A percentile compares a stretch with the other conserved stretches of the same genome.
Evolutionary conservation across 352 stramenopile genomes (phyloP).

Genomic region (Globisporangium cederbergense): DNA sequence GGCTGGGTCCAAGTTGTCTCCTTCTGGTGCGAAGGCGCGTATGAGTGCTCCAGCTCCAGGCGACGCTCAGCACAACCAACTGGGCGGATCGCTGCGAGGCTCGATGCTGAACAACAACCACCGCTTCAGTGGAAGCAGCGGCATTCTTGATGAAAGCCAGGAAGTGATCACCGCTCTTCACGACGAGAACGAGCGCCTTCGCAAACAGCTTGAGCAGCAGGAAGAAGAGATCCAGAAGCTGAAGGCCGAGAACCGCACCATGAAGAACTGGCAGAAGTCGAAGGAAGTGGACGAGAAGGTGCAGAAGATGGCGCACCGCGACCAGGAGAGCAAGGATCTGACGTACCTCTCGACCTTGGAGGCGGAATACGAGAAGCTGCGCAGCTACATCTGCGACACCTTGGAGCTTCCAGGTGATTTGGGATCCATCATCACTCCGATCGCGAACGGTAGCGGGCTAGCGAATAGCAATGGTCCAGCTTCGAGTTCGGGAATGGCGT

Average conservation of each 20-base stretch:
- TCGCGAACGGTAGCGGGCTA: slow-evolving; percentile 20
- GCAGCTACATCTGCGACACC: slow-evolving; percentile 71
- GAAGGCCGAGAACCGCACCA: slow-evolving; percentile 71
- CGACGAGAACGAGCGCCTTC: slow-evolving; percentile 78
- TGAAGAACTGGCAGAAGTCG: slow-evolving; percentile 83
- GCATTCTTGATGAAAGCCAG: slow-evolving; percentile 81
- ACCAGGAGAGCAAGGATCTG: slow-evolving; percentile 84
- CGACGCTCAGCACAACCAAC: slow-evolving; percentile 7
- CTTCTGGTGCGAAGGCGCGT: slow-evolving; percentile 30
- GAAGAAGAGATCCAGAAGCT: slow-evolving; percentile 74
- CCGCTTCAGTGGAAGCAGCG: slow-evolving; percentile 62
- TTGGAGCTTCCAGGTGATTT: slow-evolving; percentile 71
- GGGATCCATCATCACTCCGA: slow-evolving; percentile 18
- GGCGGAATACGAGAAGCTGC: slow-evolving; percentile 81
- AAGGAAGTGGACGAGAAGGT: slow-evolving; percentile 87
- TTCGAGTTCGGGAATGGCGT: neutral
- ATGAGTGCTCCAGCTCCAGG: slow-evolving; percentile 18
- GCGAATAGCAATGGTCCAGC: neutral
- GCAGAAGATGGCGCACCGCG: slow-evolving; percentile 79
- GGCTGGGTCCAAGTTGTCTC: slow-evolving; percentile 36
- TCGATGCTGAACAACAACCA: slow-evolving; percentile 50
- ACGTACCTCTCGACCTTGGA: slow-evolving; percentile 80
- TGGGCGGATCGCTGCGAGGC: slow-evolving; percentile 31
- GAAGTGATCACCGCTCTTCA: slow-evolving; percentile 85
- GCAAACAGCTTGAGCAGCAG: slow-evolving; percentile 68